Evolutionary conservation across 2,329 filamentous ascomycete species (phyloP).

Genomic region (Fusarium azukiicola): DNA sequence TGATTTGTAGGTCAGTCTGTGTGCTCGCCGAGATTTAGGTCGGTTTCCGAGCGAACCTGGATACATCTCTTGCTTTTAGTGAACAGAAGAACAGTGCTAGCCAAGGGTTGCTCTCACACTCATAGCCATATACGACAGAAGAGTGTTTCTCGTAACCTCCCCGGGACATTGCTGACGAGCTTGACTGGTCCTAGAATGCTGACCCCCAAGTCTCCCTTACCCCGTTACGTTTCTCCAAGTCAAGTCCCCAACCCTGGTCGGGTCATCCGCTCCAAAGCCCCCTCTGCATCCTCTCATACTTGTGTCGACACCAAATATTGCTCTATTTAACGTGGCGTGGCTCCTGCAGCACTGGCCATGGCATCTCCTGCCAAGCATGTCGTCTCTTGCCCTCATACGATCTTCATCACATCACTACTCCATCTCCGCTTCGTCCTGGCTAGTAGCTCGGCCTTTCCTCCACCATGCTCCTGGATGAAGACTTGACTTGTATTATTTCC

Average conservation of each 20-base stretch:
- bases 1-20: background rate
- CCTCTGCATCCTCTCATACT: background rate
- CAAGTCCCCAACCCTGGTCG: background rate
- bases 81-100: background rate
- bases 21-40: background rate
- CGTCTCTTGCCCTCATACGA: constrained; percentile 1
- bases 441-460: too few species aligned
- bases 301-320: background rate
- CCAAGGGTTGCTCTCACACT: background rate
- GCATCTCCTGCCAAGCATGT: background rate
- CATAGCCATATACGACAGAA: background rate
- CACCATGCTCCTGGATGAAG: too few species aligned
- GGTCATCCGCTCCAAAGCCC: background rate
- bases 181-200: background rate
- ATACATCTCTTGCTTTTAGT: too few species aligned
- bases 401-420: background rate
- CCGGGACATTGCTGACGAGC: background rate
- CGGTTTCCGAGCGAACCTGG: background rate
- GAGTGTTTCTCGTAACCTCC: background rate
- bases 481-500: too few species aligned
- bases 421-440: too few species aligned
- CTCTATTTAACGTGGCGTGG: background rate
- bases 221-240: background rate
- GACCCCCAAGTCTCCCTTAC: background rate
- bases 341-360: background rate